Evolutionary conservation across 192 early-diverging fungal genomes (phyloP), one percentile per base, ranked within the genome.

Genomic region (Pilobolus umbonatus): DNA sequence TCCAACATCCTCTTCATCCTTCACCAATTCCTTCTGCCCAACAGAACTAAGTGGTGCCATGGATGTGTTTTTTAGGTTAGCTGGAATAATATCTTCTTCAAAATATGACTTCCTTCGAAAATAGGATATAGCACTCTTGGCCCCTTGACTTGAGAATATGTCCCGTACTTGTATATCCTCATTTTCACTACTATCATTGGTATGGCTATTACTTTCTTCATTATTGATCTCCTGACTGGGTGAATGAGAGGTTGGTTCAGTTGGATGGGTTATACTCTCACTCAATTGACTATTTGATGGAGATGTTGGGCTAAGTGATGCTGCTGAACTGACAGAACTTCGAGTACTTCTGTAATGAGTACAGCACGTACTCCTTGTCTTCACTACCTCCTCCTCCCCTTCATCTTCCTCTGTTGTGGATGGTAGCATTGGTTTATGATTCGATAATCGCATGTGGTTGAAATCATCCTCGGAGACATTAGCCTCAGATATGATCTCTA

Each of bases 401-500:
- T 50, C 48, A n/a, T 50, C 32, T 54, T 54, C 52, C 25, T 54
- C 52, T 17, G 52, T 31, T 36, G 52, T 54, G 6, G 52, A 54
- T 5, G 52, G 52, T 31, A 54, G 38, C 34, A 54, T 35, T 36
- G 52, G 52, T 24, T 54, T 54, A 54, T 54, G 52, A 22, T 22
- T 19, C 19, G 19, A 14, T 26, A 10, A 25, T 11, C 45, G 22
- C 12, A 10, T 19, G n/a, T 43, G 42, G n/a, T 43, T 12, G 0
- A 17, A 17, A 17, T 43, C 1, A n/a, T 43, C 1, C 19, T 9
- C 15, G 28, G 15, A 17, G 5, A 1, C 12, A 36, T 24, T 0
- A 5, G 19, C 9, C 7, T 59, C 57, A 12, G 45, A 67, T 56
- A 34, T 62, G 48, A 45, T 65, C 40, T 77, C 73, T 14, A 80